Conservation (phyloP, 495 filamentous ascomycete species). For the Lindgomyces ingoldianus region DNA sequence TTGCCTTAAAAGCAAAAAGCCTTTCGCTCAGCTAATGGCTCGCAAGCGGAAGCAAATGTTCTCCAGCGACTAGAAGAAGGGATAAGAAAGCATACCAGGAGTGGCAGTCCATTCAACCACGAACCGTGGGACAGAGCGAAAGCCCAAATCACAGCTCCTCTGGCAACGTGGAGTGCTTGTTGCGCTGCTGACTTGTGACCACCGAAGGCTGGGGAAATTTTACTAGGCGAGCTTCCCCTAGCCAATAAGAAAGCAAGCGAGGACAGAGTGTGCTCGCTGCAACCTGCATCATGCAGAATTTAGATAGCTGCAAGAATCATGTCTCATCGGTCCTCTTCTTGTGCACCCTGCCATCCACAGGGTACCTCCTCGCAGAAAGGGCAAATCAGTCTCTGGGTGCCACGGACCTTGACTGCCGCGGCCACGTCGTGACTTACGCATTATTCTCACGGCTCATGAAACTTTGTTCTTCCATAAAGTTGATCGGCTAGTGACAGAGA, state of each 20-base stretch:
- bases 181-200: conserved; percentile 7
- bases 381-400: neutral
- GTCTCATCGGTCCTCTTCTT: conserved; percentile 14
- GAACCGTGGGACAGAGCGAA: neutral
- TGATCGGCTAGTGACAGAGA: neutral
- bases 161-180: conserved; percentile 4
- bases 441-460: conserved; percentile 7
- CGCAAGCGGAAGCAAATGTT: conserved; percentile 3
- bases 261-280: conserved; percentile 10
- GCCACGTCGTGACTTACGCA: neutral
- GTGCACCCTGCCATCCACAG: neutral
- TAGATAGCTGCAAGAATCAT: conserved; percentile 10
- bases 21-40: neutral
- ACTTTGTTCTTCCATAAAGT: conserved; percentile 16
- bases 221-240: neutral
- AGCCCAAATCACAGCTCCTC: neutral
- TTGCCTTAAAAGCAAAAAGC: conserved; percentile 15
- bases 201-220: conserved; percentile 8
- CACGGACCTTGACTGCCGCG: too few relatives aligned
- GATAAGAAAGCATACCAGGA: neutral
- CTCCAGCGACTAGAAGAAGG: neutral
- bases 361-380: neutral
- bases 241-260: neutral
- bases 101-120: neutral
- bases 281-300: conserved; percentile 15